Evolutionary conservation across 345 rosid genomes (phyloP).

Genomic region (Cochlearia excelsa): DNA sequence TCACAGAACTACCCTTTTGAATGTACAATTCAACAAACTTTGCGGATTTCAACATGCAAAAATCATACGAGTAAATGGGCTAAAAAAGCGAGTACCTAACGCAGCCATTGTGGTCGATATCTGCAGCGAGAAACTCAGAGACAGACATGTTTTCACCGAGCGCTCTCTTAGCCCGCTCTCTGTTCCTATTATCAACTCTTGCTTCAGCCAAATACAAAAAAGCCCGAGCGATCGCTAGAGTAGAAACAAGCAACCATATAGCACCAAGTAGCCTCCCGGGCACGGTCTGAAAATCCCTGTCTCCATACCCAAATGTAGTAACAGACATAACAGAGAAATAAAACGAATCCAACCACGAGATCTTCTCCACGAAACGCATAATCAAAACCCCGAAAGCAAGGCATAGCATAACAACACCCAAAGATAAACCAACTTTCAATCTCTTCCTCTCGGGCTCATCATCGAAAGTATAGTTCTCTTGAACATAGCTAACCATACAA

Average conservation of each 20-base stretch:
- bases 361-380: conserved; percentile 50
- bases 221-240: conserved; percentile 72
- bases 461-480: conserved; percentile 28
- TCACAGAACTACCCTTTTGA: too few relatives aligned
- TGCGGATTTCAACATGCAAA: too few relatives aligned
- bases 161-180: conserved; percentile 54
- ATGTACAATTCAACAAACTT: too few relatives aligned
- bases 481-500: conserved; percentile 59
- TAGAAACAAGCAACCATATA: conserved; percentile 62
- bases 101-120: conserved; percentile 64
- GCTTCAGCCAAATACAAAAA: conserved; percentile 70
- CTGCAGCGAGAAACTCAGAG: conserved; percentile 62
- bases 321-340: conserved; percentile 81
- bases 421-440: conserved; percentile 63
- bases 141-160: conserved; percentile 60
- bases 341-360: conserved; percentile 57
- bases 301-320: conserved; percentile 74
- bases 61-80: too few relatives aligned
- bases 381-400: conserved; percentile 54
- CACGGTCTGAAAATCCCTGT: conserved; percentile 58
- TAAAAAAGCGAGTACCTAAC: conserved; percentile 29
- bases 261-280: conserved; percentile 65
- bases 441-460: conserved; percentile 9
- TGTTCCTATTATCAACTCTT: conserved; percentile 57
- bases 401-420: conserved; percentile 62